Evolutionary conservation across 1,284 basidiomycete genomes (phyloP).

Genomic region (Naganishia sp.): DNA sequence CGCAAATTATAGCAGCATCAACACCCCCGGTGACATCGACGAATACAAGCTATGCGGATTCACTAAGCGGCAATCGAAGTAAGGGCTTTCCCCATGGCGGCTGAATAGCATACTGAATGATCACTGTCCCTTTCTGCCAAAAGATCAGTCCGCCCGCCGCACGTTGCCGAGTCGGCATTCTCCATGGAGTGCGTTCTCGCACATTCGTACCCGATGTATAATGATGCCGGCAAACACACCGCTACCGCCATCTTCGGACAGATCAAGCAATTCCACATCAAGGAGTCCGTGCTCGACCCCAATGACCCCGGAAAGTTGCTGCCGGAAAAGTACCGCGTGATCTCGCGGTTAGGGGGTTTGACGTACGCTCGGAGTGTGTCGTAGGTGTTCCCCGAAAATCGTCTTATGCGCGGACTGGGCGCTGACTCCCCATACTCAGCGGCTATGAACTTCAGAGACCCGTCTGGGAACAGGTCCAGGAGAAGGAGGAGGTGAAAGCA

Average conservation of each 20-base stretch:
- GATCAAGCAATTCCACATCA: conserved; percentile 66
- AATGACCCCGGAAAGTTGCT: conserved; percentile 46
- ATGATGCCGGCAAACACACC: conserved; percentile 55
- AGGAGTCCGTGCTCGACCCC: conserved; percentile 61
- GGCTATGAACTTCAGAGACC: conserved; percentile 63
- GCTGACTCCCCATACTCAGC: conserved; percentile 47
- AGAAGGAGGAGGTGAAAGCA: conserved; percentile 34
- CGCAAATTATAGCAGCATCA: conserved; percentile 67
- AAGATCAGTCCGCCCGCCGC: conserved; percentile 48
- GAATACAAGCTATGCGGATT: conserved; percentile 75
- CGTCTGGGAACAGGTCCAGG: conserved; percentile 62
- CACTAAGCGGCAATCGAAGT: conserved; percentile 63
- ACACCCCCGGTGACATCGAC: conserved; percentile 65
- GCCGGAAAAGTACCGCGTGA: conserved; percentile 60
- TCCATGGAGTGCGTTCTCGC: conserved; percentile 71
- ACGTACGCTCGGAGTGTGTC: conserved; percentile 56
- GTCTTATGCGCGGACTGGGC: not conserved
- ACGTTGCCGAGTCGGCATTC: conserved; percentile 70
- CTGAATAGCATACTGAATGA: conserved; percentile 2
- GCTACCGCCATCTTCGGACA: conserved; percentile 66
- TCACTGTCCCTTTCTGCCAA: conserved; percentile 42
- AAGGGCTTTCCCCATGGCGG: conserved; percentile 39
- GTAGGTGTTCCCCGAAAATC: conserved; percentile 26
- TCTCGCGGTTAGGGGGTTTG: conserved; percentile 66
- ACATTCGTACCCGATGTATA: conserved; percentile 61